Conservation (phyloP, 2,329 filamentous ascomycete species). For the Colletotrichum sp. region DNA sequence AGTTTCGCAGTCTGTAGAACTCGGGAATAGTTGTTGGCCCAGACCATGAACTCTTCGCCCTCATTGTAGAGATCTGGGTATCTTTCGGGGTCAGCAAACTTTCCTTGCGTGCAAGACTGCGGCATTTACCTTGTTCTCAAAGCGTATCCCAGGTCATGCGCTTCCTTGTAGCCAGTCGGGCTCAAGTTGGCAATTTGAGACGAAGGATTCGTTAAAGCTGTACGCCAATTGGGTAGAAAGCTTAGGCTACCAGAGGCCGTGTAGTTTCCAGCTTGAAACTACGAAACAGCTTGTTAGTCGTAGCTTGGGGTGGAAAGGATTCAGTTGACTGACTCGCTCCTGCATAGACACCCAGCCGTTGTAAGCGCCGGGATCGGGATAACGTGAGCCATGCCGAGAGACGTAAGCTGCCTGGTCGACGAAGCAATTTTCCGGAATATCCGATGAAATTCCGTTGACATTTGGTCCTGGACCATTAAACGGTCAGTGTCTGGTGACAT, state of each 20-base stretch:
- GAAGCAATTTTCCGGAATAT: constrained; percentile 59
- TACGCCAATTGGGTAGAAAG: constrained; percentile 65
- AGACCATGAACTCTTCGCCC: constrained; percentile 60
- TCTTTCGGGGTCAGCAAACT: constrained; percentile 23
- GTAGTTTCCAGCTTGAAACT: constrained; percentile 61
- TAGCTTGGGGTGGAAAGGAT: no score
- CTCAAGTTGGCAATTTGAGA: constrained; percentile 65
- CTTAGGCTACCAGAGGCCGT: constrained; percentile 55
- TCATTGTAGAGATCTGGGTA: constrained; percentile 56
- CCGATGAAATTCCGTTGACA: constrained; percentile 57
- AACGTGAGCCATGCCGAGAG: constrained; percentile 67
- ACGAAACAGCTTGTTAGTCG: neutral
- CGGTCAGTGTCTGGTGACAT: neutral
- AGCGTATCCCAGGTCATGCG: constrained; percentile 59
- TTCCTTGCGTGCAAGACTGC: neutral
- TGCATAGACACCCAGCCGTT: constrained; percentile 58
- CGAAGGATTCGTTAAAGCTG: constrained; percentile 58
- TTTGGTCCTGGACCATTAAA: constrained; percentile 51
- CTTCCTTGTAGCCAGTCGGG: constrained; percentile 67
- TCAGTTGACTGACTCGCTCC: constrained; percentile 38
- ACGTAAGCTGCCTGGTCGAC: constrained; percentile 67
- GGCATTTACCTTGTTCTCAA: constrained; percentile 45
- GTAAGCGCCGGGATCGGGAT: constrained; percentile 66
- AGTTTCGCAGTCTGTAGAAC: constrained; percentile 67
- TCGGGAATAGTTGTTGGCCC: constrained; percentile 70